Evolutionary conservation across 768 basidiomycete species (phyloP), one percentile per base, ranked within the genome.

Genomic region (Leccinum disarticulatum): DNA sequence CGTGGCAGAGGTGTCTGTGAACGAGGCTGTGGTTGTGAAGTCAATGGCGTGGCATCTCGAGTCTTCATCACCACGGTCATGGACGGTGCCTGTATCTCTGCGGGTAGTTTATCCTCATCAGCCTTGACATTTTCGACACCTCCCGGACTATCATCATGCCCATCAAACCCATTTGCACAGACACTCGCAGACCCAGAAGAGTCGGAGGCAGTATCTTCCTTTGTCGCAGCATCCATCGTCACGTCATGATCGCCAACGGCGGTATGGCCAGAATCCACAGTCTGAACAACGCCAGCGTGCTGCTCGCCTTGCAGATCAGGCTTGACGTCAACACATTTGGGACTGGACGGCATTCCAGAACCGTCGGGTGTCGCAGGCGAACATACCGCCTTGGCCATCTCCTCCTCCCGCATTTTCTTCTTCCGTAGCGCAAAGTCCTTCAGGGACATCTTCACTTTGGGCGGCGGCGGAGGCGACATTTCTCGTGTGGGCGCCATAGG

Each of bases 391-490:
- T 74, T 72, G 5, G 71, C 74, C 66, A 69, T 69, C 57, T 78
- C 76, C 63, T 82, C 80, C 62, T 83, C 81, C 55, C 77, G 74
- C 64, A 79, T 77, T 69, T 79, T 81, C 76, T 80, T 81, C 77
- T 80, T 84, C 57, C 85, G 71, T 31, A 81, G 57, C 31, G 79
- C 81, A 63, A 85, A 87, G 61, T 87, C 85, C 63, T 81, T 82
- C 52, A 87, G 68, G 0, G 85, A 82, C 70, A 85, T 64, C 59
- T 79, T 79, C 62, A 84, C 84, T 48, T 85, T 83, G 52, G 83
- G 82, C 13, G 27, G 27, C 27, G 27, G 27, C 27, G 4, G 73
- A 0, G 72, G 71, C 2, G 74, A 77, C 2, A 62, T 65, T 4
- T 65, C 69, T 17, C 46, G 64, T 36, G 52, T 11, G 25, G 54